These are phyloP conservation scores for Capsella bursapastoris DNA, from an alignment of 345 rosid species.

Conservation along the genomic window DNA sequence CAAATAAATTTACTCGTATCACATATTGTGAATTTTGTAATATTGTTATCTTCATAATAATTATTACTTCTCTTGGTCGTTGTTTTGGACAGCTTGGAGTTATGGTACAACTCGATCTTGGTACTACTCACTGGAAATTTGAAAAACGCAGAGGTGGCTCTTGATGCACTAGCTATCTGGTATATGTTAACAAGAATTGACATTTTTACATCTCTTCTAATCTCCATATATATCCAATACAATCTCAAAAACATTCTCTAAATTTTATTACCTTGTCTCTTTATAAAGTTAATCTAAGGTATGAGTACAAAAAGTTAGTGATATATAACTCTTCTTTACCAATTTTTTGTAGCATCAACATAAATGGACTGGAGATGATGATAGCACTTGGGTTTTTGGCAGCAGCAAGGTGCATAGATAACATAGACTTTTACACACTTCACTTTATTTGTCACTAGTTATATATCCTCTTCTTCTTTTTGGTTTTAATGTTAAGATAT, in stretches of 20 bases:
- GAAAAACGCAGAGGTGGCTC: constrained; percentile 69
- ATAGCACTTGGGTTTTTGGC: constrained; percentile 78
- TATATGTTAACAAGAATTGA: constrained; percentile 35
- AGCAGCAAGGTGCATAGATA: constrained; percentile 61
- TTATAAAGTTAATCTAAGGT: not conserved
- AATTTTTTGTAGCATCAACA: constrained; percentile 56
- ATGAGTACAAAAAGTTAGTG: not conserved
- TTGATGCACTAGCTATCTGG: constrained; percentile 88
- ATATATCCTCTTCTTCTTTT: not conserved
- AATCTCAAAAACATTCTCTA: not conserved
- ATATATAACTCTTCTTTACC: not conserved
- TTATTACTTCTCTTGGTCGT: not conserved
- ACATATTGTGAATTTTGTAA: not conserved
- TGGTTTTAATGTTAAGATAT: not conserved
- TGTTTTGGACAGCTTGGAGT: constrained; percentile 60
- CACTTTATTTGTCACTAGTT: not conserved
- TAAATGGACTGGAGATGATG: constrained; percentile 86
- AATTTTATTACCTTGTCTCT: constrained; percentile 13
- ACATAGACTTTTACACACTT: not conserved
- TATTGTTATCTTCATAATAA: not conserved
- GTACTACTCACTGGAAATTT: constrained; percentile 71
- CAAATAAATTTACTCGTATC: not conserved
- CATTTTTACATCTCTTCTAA: not conserved
- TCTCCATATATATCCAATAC: not conserved
- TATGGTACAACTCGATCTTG: constrained; percentile 84